Conservation (phyloP, 257 asterid genomes). For the Solanum verrucosum region DNA sequence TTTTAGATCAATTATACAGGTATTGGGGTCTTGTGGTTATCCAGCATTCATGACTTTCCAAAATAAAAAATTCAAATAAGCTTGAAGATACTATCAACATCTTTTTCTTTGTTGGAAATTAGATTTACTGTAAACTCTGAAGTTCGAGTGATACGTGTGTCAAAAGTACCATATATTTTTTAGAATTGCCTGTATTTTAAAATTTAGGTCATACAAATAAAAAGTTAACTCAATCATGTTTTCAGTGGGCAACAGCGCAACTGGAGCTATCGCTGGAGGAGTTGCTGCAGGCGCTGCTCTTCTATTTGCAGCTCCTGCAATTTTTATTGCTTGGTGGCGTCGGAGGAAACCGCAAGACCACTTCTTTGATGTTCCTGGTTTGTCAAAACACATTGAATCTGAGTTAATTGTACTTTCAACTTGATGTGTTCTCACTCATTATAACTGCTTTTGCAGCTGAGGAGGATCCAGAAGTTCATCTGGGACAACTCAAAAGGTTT, state of each 20-base stretch:
- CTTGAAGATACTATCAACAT: neutral
- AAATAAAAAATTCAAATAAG: neutral
- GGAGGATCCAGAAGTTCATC: constrained; percentile 39
- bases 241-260: constrained; percentile 63
- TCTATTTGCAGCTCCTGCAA: constrained; percentile 75
- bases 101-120: neutral
- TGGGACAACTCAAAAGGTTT: constrained; percentile 34
- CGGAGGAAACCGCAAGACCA: constrained; percentile 33
- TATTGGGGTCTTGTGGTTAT: neutral
- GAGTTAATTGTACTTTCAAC: neutral
- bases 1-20: neutral
- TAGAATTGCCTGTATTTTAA: neutral
- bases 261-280: constrained; percentile 89
- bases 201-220: neutral
- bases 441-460: constrained; percentile 22
- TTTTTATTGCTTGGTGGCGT: constrained; percentile 21
- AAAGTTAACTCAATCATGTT: neutral
- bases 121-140: neutral
- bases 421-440: constrained; percentile 1
- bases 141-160: neutral
- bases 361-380: constrained; percentile 93
- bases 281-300: constrained; percentile 91
- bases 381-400: neutral
- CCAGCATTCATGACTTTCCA: neutral
- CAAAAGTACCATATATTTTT: neutral